Conservation (phyloP, 208 protist genomes). For the Zelonia costaricensis region DNA sequence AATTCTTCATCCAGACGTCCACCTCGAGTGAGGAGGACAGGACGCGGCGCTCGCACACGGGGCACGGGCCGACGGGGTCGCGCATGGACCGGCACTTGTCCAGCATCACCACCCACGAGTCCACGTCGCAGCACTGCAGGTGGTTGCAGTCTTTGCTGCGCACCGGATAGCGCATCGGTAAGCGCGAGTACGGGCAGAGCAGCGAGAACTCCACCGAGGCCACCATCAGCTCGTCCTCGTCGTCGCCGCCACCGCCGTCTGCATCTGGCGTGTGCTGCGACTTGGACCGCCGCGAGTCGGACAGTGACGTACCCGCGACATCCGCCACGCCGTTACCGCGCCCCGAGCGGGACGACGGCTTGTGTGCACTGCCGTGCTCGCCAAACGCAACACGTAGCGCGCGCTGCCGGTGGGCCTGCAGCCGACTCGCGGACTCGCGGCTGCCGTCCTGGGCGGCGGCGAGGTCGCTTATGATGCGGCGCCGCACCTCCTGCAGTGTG, state of each 20-base stretch:
- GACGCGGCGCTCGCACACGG: slow-evolving; percentile 82
- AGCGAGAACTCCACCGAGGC: slow-evolving; percentile 89
- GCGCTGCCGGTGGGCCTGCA: slow-evolving; percentile 62
- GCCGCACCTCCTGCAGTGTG: slow-evolving; percentile 45
- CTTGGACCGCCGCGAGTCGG: not conserved
- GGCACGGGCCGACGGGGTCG: slow-evolving; percentile 82
- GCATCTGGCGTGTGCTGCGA: slow-evolving; percentile 12
- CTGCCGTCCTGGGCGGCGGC: slow-evolving; percentile 29
- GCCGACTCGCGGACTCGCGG: slow-evolving; percentile 14
- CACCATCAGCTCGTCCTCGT: slow-evolving; percentile 63
- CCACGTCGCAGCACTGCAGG: slow-evolving; percentile 90
- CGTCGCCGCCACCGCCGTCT: slow-evolving; percentile 16
- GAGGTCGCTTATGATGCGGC: slow-evolving; percentile 57
- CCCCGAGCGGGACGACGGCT: slow-evolving; percentile 1
- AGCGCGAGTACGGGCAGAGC: slow-evolving; percentile 82
- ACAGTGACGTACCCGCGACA: not conserved
- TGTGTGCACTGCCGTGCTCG: slow-evolving; percentile 13
- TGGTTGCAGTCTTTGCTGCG: slow-evolving; percentile 80
- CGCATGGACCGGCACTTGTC: slow-evolving; percentile 79
- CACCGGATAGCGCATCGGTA: slow-evolving; percentile 64
- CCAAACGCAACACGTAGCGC: slow-evolving; percentile 72
- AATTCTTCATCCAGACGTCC: slow-evolving; percentile 80
- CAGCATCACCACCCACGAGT: slow-evolving; percentile 87
- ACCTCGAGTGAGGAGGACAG: slow-evolving; percentile 77
- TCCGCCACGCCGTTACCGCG: not conserved